Evolutionary conservation across 495 filamentous ascomycete species (phyloP), one percentile per base, ranked within the genome.

Genomic region (Lepraria neglecta): DNA sequence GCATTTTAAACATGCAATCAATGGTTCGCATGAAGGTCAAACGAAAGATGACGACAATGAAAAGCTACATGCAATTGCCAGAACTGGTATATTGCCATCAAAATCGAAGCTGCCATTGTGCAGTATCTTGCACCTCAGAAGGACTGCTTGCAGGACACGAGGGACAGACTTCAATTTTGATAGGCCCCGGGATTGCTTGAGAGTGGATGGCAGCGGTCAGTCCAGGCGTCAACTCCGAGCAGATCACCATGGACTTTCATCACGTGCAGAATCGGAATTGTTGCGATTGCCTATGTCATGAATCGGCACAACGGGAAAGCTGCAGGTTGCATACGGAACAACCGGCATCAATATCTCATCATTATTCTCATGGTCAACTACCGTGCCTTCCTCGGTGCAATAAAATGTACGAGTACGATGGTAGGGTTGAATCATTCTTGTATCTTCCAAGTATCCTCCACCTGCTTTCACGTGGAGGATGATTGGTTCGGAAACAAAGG

Each of bases 91-190:
- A 44, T 31, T 28, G 28, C 38, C 42, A 30, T 44, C 47, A 52
- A 0, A 24, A 12, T 38, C 12, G 47, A 59, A n/a, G 14, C 31
- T n/a, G 12, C 33, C 30, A 35, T 42, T 28, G 15, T 54, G 9
- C 12, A 19, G 30, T 17, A 1, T 17, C 2, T 45, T 31, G 24
- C 47, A 40, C 40, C n/a, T 60, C 19, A 38, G 42, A 14, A 3
- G 7, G 50, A 15, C 10, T 14, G 27, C 7, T 28, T 17, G 17
- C 14, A 54, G 44, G 11, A 21, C 47, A 60, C 58, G 58, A 54
- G 58, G 58, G 33, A 9, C 14, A 35, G 27, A 33, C 17, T 60
- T 47, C 48, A 31, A 27, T 15, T 60, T 51, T 60, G 48, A 60
- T 60, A 44, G 47, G 48, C 42, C 28, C 44, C 11, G 21, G 28